Evolutionary conservation across 2,329 filamentous ascomycete genomes (phyloP).

Genomic region (Talaromyces sp.): DNA sequence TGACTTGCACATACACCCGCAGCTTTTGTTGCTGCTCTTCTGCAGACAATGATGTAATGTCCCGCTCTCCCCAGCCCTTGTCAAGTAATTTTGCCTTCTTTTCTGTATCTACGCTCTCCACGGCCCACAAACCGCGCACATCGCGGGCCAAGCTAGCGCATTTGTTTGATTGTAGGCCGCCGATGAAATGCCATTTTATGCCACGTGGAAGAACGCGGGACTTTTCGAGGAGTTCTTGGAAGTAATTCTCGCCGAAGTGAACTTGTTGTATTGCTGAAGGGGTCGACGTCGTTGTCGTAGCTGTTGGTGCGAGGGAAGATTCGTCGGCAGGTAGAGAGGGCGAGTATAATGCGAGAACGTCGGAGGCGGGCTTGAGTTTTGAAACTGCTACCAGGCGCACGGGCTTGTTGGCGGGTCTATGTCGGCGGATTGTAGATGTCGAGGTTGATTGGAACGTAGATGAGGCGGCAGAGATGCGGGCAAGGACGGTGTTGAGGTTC

Average conservation of each 20-base stretch:
- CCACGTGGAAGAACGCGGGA: conserved; percentile 68
- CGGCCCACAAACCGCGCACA: conserved; percentile 84
- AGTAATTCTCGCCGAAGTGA: conserved; percentile 97
- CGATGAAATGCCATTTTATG: conserved; percentile 96
- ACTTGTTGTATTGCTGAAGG: conserved; percentile 46
- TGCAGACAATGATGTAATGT: conserved; percentile 30
- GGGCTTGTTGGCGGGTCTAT: conserved; percentile 20
- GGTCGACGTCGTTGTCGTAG: background rate
- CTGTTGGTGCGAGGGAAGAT: conserved; percentile 40
- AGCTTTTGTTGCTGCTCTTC: conserved; percentile 44
- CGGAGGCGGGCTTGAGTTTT: conserved; percentile 89
- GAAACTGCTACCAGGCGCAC: conserved; percentile 85
- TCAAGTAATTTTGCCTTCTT: conserved; percentile 87
- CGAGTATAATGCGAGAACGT: conserved; percentile 76
- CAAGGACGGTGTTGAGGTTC: conserved; percentile 60
- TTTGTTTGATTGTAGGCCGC: conserved; percentile 88
- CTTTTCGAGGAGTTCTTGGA: conserved; percentile 85
- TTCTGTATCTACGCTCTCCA: conserved; percentile 80
- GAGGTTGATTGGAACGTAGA: conserved; percentile 35
- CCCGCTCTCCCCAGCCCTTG: conserved; percentile 63
- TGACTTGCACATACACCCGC: conserved; percentile 85
- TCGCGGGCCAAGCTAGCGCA: conserved; percentile 78
- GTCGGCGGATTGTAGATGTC: conserved; percentile 20
- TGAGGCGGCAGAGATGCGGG: conserved; percentile 50
- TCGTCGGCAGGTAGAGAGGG: conserved; percentile 45